Conservation (phyloP, 78 protist species). For the Guillardia theta region DNA sequence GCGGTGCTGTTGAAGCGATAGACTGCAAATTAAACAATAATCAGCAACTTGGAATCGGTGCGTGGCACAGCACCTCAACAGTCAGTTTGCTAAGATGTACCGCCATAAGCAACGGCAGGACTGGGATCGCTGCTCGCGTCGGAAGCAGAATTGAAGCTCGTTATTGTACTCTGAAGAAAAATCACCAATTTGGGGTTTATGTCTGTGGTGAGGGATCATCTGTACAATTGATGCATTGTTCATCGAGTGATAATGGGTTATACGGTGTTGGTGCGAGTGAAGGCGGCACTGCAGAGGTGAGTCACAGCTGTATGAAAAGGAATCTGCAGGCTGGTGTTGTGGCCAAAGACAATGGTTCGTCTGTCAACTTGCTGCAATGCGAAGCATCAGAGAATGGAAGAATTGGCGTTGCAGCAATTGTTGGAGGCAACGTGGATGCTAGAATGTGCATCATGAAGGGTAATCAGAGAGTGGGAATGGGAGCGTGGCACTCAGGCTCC, state of each 20-base stretch:
- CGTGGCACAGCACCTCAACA: background rate
- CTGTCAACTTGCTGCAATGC: background rate
- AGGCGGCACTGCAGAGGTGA: background rate
- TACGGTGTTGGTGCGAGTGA: background rate
- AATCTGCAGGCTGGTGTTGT: slow-evolving; percentile 1
- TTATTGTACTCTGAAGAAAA: background rate
- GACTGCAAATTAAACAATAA: background rate
- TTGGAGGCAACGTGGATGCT: background rate
- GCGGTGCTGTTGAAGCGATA: background rate
- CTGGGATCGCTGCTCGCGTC: background rate
- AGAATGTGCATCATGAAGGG: background rate
- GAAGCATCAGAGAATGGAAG: background rate
- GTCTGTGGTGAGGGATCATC: background rate
- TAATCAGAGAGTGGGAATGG: background rate
- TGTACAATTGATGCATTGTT: background rate
- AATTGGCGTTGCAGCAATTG: background rate
- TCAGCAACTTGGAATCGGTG: background rate
- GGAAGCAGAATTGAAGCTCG: background rate
- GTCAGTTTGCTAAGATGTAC: background rate
- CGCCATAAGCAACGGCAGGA: background rate
- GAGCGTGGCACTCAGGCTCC: background rate
- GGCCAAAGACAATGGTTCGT: background rate
- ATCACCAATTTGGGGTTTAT: background rate
- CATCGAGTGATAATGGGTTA: background rate
- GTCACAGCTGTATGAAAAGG: background rate